Evolutionary conservation across 768 basidiomycete genomes (phyloP), one percentile per base, ranked within the genome.

Genomic region (Krasilnikovozyma curviuscula): DNA sequence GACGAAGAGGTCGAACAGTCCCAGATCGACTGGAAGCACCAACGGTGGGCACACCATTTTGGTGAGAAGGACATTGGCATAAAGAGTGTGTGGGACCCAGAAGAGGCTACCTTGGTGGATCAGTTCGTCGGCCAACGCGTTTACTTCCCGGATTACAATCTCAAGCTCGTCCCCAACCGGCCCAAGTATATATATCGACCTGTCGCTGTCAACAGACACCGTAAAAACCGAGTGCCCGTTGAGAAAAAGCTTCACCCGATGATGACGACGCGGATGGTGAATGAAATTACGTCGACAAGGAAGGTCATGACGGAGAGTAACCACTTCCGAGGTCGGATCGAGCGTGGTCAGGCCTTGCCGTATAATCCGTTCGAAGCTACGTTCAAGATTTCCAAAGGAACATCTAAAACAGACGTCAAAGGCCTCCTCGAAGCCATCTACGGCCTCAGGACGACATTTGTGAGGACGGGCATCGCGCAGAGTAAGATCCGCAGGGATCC

Each of bases 321-420:
- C 29, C 35, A 29, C 16, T 42, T 49, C 31, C 40, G 30, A 9
- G n/a, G n/a, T n/a, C n/a, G n/a, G n/a, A n/a, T n/a, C n/a, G n/a
- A n/a, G n/a, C n/a, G n/a, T n/a, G n/a, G n/a, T n/a, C n/a, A n/a
- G n/a, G n/a, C n/a, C n/a, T n/a, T n/a, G 55, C 71, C 84, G 1
- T 95, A 95, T 70, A 89, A 95, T 53, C 86, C 88, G 1, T 86
- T 80, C 68, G 80, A 86, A 63, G 88, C 86, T 8, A 95, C 88
- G 3, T 91, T 95, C 69, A 82, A 84, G 47, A 71, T 91, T 33
- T 81, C 61, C n/a, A 74, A 76, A 53, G 79, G 76, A 35, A 71
- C 89, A 65, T 93, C 86, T 35, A 95, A 95, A 67, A 83, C 80
- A 48, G 88, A 95, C 66, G 68, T 95, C 31, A 78, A 85, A 33